Conservation (phyloP, 2,329 filamentous ascomycete genomes). For the Pyrenochaeta sp. region DNA sequence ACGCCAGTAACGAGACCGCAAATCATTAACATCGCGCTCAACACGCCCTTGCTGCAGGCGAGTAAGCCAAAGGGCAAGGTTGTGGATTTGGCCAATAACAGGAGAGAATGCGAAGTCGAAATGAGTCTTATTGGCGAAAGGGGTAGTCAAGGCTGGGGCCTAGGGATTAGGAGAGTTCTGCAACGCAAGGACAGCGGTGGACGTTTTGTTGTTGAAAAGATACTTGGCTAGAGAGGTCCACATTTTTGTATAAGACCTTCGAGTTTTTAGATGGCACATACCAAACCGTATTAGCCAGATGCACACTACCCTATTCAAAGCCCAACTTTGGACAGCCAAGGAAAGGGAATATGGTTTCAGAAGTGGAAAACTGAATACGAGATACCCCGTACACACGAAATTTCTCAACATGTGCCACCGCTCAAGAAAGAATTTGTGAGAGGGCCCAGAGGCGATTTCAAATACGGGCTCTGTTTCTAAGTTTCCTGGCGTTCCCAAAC, state of each 20-base stretch:
- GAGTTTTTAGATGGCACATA: no score
- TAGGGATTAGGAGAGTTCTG: constrained; percentile 84
- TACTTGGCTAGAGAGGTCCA: constrained; percentile 40
- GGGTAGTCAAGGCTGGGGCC: constrained; percentile 76
- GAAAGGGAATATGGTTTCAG: no score
- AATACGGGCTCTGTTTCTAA: no score
- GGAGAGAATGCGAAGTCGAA: constrained; percentile 83
- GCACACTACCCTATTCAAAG: background rate
- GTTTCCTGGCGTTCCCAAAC: no score
- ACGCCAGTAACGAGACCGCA: constrained; percentile 80
- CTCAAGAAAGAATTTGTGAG: no score
- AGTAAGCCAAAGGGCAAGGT: constrained; percentile 93
- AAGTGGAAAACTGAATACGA: no score
- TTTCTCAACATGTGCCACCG: no score
- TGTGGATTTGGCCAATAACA: constrained; percentile 57
- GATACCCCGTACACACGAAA: no score
- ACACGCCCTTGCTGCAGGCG: constrained; percentile 82
- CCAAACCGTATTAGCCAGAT: no score
- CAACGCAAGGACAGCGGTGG: constrained; percentile 76
- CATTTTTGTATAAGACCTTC: no score
- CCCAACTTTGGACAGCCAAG: no score
- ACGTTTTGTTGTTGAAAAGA: constrained; percentile 74
- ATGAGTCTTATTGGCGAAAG: constrained; percentile 77
- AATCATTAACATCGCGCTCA: constrained; percentile 79
- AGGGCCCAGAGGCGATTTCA: no score